Percentiles rank a stretch among this genome's conserved stretches.
These are phyloP conservation scores for Primulina tabacum DNA, from an alignment of 257 asterid species.

Conservation along the genomic window DNA sequence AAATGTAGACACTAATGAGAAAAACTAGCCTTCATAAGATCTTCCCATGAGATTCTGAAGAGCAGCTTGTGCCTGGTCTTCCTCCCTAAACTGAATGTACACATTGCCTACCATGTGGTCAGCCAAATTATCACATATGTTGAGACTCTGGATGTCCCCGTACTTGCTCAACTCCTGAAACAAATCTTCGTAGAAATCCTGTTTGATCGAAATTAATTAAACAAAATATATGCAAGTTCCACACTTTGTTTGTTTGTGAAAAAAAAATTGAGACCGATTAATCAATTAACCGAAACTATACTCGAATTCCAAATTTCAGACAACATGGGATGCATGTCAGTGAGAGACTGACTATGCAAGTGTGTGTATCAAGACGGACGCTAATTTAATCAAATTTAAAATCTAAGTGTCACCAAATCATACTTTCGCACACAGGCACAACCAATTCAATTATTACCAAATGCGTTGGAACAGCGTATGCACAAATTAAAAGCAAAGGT, in stretches of 20 bases:
- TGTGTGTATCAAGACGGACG: background rate
- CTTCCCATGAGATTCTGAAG: constrained; percentile 83
- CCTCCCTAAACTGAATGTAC: constrained; percentile 80
- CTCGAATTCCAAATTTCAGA: background rate
- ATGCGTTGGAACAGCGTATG: background rate
- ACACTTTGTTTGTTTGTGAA: background rate
- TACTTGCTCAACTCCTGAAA: constrained; percentile 87
- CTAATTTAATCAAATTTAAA: background rate
- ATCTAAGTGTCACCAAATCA: background rate
- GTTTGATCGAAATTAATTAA: background rate
- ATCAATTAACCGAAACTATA: no score
- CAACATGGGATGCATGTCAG: background rate
- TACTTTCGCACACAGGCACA: background rate
- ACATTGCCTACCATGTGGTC: constrained; percentile 96
- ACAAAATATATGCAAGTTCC: background rate
- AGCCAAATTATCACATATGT: constrained; percentile 84
- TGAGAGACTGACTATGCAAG: background rate
- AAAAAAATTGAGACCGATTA: background rate
- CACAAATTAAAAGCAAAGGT: background rate
- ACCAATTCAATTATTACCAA: background rate
- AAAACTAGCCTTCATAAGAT: constrained; percentile 63
- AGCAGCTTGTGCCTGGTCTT: constrained; percentile 77
- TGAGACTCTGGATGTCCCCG: constrained; percentile 81
- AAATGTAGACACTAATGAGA: background rate
- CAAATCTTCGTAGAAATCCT: constrained; percentile 86